Base-by-base conservation (phyloP, 2,329 filamentous ascomycete genomes). In the Colletotrichum chlorophyti region DNA sequence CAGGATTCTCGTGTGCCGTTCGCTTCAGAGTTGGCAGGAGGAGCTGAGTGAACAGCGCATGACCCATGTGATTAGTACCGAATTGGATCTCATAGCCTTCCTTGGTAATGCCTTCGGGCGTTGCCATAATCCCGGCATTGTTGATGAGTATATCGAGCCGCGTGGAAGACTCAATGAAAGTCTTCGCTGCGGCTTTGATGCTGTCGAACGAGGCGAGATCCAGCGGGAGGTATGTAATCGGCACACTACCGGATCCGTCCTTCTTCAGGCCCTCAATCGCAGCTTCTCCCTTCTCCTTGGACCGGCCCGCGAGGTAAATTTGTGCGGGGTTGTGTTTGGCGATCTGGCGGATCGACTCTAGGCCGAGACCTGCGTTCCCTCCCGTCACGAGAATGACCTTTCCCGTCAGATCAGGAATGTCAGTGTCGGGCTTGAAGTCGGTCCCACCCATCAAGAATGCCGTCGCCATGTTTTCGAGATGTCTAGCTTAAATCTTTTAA, bases 341-440 rank as follows among this genome's bases (percentile, higher is more conserved):
- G 19, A 78, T 68, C 34, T 73, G 69, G 6, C 72, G 65, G 45
- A 76, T 67, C 7, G 72, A 72, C 61, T 76, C 72, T 54, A 69
- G 71, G 15, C 76, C 76, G 6, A 79, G 67, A 1, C 76, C 76
- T n/a, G 68, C 63, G 43, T 74, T 78, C 45, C 71, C 74, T 14
- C 74, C 74, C 9, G 74, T 76, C 24, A 76, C 66, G 9, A 75
- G 63, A 15, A 76, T 70, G 21, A 72, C 65, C 50, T 72, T 74
- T n/a, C 69, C 71, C 6, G 63, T 45, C 5, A 75, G 65, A 29
- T 69, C 63, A 2, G 72, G 72, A 21, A 76, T 72, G 34, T 72
- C 69, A 9, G 40, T 49, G 17, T 61, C 53, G 2, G 58, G 58
- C n/a, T 43, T 35, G 48, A 63, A 63, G 24, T 47, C 37, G 40